These are phyloP conservation scores for Ustilago trichophora DNA, from an alignment of 1,284 basidiomycete genomes.

Conservation along the genomic window DNA sequence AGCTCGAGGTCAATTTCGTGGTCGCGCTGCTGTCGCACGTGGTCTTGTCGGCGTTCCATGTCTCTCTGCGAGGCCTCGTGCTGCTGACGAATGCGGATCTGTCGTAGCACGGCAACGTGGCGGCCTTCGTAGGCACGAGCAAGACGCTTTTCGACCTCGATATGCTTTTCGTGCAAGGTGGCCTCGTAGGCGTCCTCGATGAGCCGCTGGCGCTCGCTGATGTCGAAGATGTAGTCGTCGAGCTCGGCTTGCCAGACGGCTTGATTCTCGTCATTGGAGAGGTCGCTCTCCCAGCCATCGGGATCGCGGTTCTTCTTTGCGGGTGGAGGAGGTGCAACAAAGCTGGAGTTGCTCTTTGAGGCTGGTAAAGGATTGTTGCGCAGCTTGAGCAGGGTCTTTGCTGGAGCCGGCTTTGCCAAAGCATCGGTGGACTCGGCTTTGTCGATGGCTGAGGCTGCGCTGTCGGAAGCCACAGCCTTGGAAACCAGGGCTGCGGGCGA, in stretches of 20 bases:
- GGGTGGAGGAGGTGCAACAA: constrained; percentile 46
- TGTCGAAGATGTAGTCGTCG: constrained; percentile 49
- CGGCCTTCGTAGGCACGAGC: constrained; percentile 53
- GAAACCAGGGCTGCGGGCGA: neutral
- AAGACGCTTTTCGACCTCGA: constrained; percentile 46
- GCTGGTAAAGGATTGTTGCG: constrained; percentile 52
- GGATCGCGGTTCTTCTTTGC: constrained; percentile 44
- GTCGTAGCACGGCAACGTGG: constrained; percentile 48
- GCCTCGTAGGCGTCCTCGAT: constrained; percentile 50
- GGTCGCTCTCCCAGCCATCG: constrained; percentile 61
- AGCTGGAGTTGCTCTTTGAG: constrained; percentile 33
- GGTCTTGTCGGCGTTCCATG: constrained; percentile 29
- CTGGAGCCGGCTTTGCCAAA: constrained; percentile 9
- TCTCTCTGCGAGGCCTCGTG: constrained; percentile 43
- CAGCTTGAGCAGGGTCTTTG: constrained; percentile 42
- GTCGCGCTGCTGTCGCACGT: constrained; percentile 47
- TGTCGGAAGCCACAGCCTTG: neutral
- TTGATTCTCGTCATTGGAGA: constrained; percentile 59
- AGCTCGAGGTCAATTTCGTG: constrained; percentile 62
- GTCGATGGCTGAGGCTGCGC: neutral
- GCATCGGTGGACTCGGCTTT: constrained; percentile 4
- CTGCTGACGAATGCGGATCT: constrained; percentile 39
- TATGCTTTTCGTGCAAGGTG: constrained; percentile 34
- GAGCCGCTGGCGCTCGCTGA: constrained; percentile 37
- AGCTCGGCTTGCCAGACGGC: constrained; percentile 54